These are phyloP conservation scores for Ustilago lituana DNA, from an alignment of 1,284 basidiomycete species.

Conservation along the genomic window DNA sequence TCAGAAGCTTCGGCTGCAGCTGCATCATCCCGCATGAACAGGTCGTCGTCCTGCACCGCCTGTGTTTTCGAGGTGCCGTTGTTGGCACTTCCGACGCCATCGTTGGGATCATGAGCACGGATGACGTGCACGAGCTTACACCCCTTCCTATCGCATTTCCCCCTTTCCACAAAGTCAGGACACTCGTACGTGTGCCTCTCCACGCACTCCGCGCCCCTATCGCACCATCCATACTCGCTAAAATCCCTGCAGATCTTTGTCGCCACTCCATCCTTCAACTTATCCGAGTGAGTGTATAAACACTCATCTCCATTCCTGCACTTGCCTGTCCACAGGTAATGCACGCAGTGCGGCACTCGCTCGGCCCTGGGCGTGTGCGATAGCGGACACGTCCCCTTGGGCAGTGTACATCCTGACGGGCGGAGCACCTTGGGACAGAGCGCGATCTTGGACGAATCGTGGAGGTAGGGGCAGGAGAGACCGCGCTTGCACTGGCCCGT, in stretches of 20 bases:
- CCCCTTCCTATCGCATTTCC: constrained; percentile 46
- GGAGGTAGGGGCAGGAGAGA: constrained; percentile 59
- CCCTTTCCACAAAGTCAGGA: constrained; percentile 59
- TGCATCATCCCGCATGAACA: constrained; percentile 57
- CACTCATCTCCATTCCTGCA: constrained; percentile 62
- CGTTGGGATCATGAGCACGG: constrained; percentile 17
- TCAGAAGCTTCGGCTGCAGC: constrained; percentile 28
- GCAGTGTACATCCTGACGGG: constrained; percentile 52
- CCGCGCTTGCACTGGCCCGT: constrained; percentile 64
- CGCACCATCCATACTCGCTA: constrained; percentile 62
- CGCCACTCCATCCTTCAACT: constrained; percentile 9
- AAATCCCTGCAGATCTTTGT: constrained; percentile 57
- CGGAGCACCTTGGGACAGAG: constrained; percentile 61
- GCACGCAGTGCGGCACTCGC: constrained; percentile 63
- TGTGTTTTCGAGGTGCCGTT: neutral
- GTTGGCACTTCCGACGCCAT: neutral
- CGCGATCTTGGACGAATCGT: constrained; percentile 59
- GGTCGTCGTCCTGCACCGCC: constrained; percentile 28
- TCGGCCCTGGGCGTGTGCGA: constrained; percentile 54
- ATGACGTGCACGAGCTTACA: constrained; percentile 61
- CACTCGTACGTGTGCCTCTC: constrained; percentile 63
- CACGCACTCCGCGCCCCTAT: constrained; percentile 46
- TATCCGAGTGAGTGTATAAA: constrained; percentile 54
- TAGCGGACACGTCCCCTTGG: constrained; percentile 58
- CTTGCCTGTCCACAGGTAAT: constrained; percentile 47